These are phyloP conservation scores for Spergularia bocconei DNA, from an alignment of 148 eudicot genomes.

Conservation along the genomic window DNA sequence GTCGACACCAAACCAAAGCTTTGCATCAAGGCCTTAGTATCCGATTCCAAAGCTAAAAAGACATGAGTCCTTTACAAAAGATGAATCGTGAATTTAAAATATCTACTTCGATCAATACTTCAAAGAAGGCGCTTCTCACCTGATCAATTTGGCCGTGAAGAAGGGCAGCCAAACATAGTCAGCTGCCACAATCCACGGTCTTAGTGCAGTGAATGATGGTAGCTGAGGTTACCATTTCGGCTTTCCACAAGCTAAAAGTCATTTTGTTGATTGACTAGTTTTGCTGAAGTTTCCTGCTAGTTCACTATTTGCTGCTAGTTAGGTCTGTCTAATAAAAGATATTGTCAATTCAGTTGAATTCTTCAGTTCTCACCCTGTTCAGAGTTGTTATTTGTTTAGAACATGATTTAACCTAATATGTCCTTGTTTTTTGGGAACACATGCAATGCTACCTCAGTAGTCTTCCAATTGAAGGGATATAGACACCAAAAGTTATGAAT, in stretches of 20 bases:
- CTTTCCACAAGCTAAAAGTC: not conserved
- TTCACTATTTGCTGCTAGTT: not conserved
- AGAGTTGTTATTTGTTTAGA: not conserved
- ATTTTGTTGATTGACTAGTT: not conserved
- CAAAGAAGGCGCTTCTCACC: not conserved
- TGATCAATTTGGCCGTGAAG: not conserved
- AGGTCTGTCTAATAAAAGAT: not conserved
- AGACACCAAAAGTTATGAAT: too few relatives aligned
- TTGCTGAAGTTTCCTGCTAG: not conserved
- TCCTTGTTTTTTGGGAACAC: constrained; percentile 5
- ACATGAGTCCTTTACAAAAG: not conserved
- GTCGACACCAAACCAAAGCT: constrained; percentile 62
- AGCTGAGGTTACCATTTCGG: too few relatives aligned
- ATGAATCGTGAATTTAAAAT: not conserved
- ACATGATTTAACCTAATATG: constrained; percentile 12
- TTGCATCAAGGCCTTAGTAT: constrained; percentile 48
- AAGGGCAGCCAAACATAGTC: not conserved
- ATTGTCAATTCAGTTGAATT: not conserved
- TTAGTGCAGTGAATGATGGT: not conserved
- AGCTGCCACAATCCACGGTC: not conserved
- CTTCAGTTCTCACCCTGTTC: not conserved
- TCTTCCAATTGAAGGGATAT: too few relatives aligned
- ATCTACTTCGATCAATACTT: not conserved
- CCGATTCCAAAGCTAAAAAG: constrained; percentile 38
- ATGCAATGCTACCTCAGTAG: not conserved